Evolutionary conservation across 192 early-diverging fungal species (phyloP), one percentile per base, ranked within the genome.

Genomic region (Obelidium mucronatum): DNA sequence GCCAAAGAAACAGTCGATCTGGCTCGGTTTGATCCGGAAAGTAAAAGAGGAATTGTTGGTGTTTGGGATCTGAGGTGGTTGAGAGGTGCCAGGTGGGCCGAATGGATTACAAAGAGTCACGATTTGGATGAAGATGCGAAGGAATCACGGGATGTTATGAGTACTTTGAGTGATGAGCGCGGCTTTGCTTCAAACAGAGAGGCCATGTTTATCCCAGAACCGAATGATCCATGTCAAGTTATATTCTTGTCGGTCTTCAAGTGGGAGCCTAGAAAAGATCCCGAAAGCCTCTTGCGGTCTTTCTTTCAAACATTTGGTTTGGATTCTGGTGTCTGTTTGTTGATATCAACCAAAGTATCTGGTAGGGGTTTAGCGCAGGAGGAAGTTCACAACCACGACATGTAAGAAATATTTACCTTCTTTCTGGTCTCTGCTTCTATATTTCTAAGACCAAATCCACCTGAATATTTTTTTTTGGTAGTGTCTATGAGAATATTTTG

Each of bases 171-270:
- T n/a, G n/a, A n/a, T n/a, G n/a, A n/a, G n/a, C n/a, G n/a, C n/a
- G n/a, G n/a, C n/a, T n/a, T n/a, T n/a, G n/a, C n/a, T n/a, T n/a
- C n/a, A n/a, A n/a, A n/a, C n/a, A n/a, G n/a, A n/a, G n/a, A n/a
- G n/a, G n/a, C n/a, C n/a, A n/a, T n/a, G n/a, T n/a, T n/a, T n/a
- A n/a, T n/a, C n/a, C n/a, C 37, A 17, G 17, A 26, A 13, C 19
- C 19, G 58, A 30, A 60, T 19, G 19, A 26, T 22, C 63, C 63
- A 37, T 65, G 63, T 28, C 63, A 39, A 28, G 34, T 65, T 37
- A 65, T 65, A n/a, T 65, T 65, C 28, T 65, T 65, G 63, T 11
- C 33, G 6, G 37, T 65, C 17, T 65, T 65, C 63, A 65, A 65
- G 2, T 65, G 63, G 63, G 63, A 65, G 28, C 34, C 63, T 17